Percentiles rank a stretch among this genome's conserved stretches.
Conservation (phyloP, 371 early-diverging fungal genomes). For the Actinomortierella ambigua region DNA sequence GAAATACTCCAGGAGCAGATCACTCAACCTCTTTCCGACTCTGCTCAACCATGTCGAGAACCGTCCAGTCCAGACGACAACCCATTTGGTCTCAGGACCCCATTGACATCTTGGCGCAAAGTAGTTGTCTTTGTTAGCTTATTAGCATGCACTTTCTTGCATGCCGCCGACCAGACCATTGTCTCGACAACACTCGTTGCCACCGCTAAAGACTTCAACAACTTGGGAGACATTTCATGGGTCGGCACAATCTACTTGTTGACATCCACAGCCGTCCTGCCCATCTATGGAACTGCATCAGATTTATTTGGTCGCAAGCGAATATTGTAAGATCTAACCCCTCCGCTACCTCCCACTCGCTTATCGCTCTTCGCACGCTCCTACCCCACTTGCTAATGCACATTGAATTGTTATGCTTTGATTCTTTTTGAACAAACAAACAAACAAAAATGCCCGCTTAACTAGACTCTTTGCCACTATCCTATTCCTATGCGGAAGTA, state of each 20-base stretch:
- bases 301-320: slow-evolving; percentile 65
- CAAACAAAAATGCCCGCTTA: too few species aligned
- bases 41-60: too few species aligned
- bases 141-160: slow-evolving; percentile 63
- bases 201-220: slow-evolving; percentile 64
- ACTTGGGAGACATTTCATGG: slow-evolving; percentile 59
- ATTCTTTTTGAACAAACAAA: neutral
- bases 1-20: too few species aligned
- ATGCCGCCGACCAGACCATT: slow-evolving; percentile 73
- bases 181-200: slow-evolving; percentile 70
- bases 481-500: slow-evolving; percentile 50
- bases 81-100: too few species aligned
- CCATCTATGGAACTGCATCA: slow-evolving; percentile 52
- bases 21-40: too few species aligned
- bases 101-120: too few species aligned
- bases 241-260: slow-evolving; percentile 59
- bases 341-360: too few species aligned
- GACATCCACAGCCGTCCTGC: slow-evolving; percentile 50
- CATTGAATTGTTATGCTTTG: too few species aligned
- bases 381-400: too few species aligned
- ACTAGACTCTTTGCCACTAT: slow-evolving; percentile 45
- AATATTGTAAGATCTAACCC: too few species aligned
- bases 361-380: too few species aligned
- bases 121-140: slow-evolving; percentile 48
- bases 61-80: too few species aligned